phyloP scores from a whole-genome alignment of 805 yeast genomes.

The Torulaspora microellipsoides region DNA sequence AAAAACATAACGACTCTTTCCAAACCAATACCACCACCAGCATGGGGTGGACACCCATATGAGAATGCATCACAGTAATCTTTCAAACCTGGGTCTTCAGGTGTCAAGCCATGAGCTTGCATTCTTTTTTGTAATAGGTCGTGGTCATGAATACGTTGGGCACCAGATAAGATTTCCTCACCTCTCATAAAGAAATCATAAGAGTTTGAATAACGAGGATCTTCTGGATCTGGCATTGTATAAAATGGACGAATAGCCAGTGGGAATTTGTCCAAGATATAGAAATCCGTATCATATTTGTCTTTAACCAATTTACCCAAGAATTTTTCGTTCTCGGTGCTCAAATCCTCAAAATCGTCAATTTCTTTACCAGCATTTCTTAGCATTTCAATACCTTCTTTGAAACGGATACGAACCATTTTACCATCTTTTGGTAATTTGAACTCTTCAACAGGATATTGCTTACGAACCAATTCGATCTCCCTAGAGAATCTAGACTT shows the following conservation, averaged over 20 bases:
- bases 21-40: slow-evolving; percentile 99
- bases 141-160: slow-evolving; percentile 97
- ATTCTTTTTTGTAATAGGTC: slow-evolving; percentile 76
- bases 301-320: slow-evolving; percentile 90
- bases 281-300: slow-evolving; percentile 95
- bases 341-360: slow-evolving; percentile 77
- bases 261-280: slow-evolving; percentile 97
- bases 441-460: slow-evolving; percentile 97
- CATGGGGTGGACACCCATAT: slow-evolving; percentile 98
- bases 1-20: slow-evolving; percentile 99
- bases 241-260: slow-evolving; percentile 95
- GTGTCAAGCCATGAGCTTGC: slow-evolving; percentile 76
- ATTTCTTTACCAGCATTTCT: slow-evolving; percentile 81
- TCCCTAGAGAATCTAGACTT: slow-evolving; percentile 75
- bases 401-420: slow-evolving; percentile 84
- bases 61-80: slow-evolving; percentile 91
- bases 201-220: slow-evolving; percentile 91
- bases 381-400: slow-evolving; percentile 85
- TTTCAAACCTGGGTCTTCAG: slow-evolving; percentile 71
- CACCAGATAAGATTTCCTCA: slow-evolving; percentile 98
- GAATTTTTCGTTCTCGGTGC: slow-evolving; percentile 91
- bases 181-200: slow-evolving; percentile 99
- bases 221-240: slow-evolving; percentile 97
- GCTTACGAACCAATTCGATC: slow-evolving; percentile 84
- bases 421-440: slow-evolving; percentile 89